These are phyloP conservation scores for Ogataea allantospora DNA, from an alignment of 805 yeast species.

Conservation along the genomic window DNA sequence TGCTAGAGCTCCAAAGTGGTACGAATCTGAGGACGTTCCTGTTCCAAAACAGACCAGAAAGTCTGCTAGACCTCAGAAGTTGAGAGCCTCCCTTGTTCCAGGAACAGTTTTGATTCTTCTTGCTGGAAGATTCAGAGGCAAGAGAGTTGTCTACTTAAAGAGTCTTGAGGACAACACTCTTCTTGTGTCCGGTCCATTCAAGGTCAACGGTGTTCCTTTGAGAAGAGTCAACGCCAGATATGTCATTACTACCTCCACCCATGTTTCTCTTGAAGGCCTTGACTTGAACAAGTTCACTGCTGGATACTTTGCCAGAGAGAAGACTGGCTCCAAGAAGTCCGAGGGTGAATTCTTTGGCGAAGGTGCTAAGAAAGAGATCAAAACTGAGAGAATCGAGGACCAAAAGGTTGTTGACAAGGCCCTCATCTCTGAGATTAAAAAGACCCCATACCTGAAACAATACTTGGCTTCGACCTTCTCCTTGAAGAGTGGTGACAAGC, in stretches of 20 bases:
- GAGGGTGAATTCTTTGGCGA: constrained; percentile 92
- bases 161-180: constrained; percentile 96
- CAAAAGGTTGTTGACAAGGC: constrained; percentile 95
- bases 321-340: constrained; percentile 75
- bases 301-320: constrained; percentile 96
- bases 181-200: constrained; percentile 98
- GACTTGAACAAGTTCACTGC: constrained; percentile 89
- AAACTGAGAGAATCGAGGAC: constrained; percentile 94
- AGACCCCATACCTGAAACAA: constrained; percentile 96
- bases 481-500: constrained; percentile 97
- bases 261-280: constrained; percentile 72
- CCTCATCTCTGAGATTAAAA: constrained; percentile 89
- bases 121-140: constrained; percentile 99
- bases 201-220: constrained; percentile 98
- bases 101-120: constrained; percentile 70
- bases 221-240: constrained; percentile 99
- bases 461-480: constrained; percentile 95
- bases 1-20: constrained; percentile 78
- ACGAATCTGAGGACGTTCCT: constrained; percentile 88
- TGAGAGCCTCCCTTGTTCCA: constrained; percentile 66
- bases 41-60: constrained; percentile 88
- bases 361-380: constrained; percentile 81
- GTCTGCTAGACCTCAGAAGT: constrained; percentile 88
- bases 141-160: constrained; percentile 98
- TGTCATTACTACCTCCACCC: constrained; percentile 98